Evolutionary conservation across 2,329 filamentous ascomycete genomes (phyloP), one percentile per base, ranked within the genome.

Genomic region (Pestalotiopsis sp.): DNA sequence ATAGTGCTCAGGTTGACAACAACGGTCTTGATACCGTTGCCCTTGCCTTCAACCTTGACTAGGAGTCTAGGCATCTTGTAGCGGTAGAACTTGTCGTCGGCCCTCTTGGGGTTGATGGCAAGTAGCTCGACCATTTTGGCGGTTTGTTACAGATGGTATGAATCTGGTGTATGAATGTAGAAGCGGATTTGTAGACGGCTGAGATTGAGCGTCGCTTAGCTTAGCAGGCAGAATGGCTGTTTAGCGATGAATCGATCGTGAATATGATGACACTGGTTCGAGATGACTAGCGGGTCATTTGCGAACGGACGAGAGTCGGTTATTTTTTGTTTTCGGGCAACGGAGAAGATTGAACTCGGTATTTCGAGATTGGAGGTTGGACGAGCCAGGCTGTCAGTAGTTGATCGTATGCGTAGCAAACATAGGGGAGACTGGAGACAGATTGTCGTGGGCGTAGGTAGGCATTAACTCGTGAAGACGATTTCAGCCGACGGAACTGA

Each of bases 41-140:
- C 96, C 85, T 99, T 99, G 85, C 96, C 96, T 86, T 99, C 96
- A 78, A 99, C 97, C 89, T 99, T 99, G 83, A 96, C 97, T 88
- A 97, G 94, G 81, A 99, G 87, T 77, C 91, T 92, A 87, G 98
- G 96, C 96, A 99, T 99, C 91, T 99, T 99, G 91, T 99, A 99
- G 83, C 96, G 96, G 87, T 99, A 99, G 91, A 98, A 99, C 85
- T 92, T 92, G 86, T 99, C 96, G 87, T 92, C 92, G 86, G 97
- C 92, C 92, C 98, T 95, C 84, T 94, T 94, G 84, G 95, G 95
- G 86, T 99, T 99, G 90, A 99, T 88, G 86, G 94, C 95, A 27
- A 70, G 38, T 27, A 70, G 69, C 17, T 70, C 69, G 89, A 94
- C 92, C 96, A 98, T 98, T 84, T 78, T 94, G 90, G 82, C 85